These are phyloP conservation scores for Vanrija humicola DNA, from an alignment of 1,284 basidiomycete species.

Conservation along the genomic window DNA sequence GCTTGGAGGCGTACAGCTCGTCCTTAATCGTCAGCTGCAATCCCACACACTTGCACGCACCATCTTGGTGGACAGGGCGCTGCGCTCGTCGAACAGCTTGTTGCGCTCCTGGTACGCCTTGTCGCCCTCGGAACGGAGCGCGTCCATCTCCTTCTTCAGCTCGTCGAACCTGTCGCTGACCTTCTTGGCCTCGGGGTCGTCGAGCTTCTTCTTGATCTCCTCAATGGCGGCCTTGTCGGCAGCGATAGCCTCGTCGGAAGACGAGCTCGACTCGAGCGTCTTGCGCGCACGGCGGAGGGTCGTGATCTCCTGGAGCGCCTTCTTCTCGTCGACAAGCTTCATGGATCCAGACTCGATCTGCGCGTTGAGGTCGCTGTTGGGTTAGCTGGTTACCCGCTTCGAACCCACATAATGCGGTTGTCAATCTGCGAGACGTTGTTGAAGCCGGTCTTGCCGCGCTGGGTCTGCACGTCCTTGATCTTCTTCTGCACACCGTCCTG, in stretches of 20 bases:
- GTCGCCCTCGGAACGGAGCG: slow-evolving; percentile 79
- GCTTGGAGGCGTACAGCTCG: slow-evolving; percentile 70
- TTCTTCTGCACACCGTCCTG: slow-evolving; percentile 81
- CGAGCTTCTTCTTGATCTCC: slow-evolving; percentile 76
- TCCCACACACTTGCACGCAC: slow-evolving; percentile 20
- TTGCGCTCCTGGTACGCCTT: slow-evolving; percentile 75
- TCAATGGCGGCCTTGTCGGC: slow-evolving; percentile 70
- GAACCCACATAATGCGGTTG: slow-evolving; percentile 69
- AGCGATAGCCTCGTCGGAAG: slow-evolving; percentile 79
- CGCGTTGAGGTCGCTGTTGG: slow-evolving; percentile 58
- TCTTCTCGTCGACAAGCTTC: slow-evolving; percentile 95
- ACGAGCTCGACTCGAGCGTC: slow-evolving; percentile 75
- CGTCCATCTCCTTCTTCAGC: slow-evolving; percentile 82
- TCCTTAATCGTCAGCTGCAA: slow-evolving; percentile 50
- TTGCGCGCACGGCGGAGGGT: slow-evolving; percentile 66
- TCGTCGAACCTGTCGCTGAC: slow-evolving; percentile 75
- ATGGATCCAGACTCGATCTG: slow-evolving; percentile 88
- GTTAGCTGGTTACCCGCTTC: too few relatives aligned
- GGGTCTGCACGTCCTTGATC: slow-evolving; percentile 84
- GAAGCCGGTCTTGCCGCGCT: slow-evolving; percentile 76
- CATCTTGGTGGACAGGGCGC: slow-evolving; percentile 64
- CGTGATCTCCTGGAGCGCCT: slow-evolving; percentile 83
- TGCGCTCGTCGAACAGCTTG: slow-evolving; percentile 86
- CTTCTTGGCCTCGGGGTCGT: slow-evolving; percentile 86
- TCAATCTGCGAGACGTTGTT: slow-evolving; percentile 87